A percentile compares a stretch with the other conserved stretches of the same genome.
Evolutionary conservation across 305 asterid genomes (phyloP).

Genomic region (Stenogyne calaminthoides): DNA sequence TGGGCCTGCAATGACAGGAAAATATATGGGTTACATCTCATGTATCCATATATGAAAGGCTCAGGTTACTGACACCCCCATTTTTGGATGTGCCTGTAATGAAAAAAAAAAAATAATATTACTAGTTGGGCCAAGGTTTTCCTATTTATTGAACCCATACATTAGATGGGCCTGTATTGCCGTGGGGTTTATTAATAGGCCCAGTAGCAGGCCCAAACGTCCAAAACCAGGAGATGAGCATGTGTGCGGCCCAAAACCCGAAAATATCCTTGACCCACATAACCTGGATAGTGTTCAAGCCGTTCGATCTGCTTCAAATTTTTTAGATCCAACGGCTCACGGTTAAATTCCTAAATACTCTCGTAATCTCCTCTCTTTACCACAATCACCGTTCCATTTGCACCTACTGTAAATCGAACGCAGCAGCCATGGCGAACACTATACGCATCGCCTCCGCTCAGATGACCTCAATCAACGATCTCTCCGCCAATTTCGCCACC

Average conservation of each 20-base stretch:
- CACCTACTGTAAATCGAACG: slow-evolving; percentile 7
- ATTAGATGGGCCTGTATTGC: not conserved
- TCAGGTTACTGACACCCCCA: no score
- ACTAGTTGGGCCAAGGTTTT: not conserved
- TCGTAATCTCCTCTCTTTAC: not conserved
- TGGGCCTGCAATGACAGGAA: not conserved
- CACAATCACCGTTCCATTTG: not conserved
- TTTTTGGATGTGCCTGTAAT: no score
- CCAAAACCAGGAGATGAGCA: not conserved
- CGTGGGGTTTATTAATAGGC: no score
- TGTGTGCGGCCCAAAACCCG: not conserved
- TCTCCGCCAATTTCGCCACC: slow-evolving; percentile 68
- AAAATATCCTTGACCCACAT: not conserved
- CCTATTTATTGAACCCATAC: not conserved
- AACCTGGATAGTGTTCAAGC: not conserved
- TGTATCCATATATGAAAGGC: no score
- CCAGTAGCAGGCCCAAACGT: no score
- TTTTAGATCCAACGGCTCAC: slow-evolving; percentile 9
- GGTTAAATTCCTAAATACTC: not conserved
- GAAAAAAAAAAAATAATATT: no score
- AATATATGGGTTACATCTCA: no score
- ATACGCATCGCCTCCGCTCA: slow-evolving; percentile 87
- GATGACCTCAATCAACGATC: slow-evolving; percentile 85
- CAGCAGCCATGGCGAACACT: slow-evolving; percentile 56
- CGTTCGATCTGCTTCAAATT: slow-evolving; percentile 11